A percentile compares a stretch with the other conserved stretches of the same genome.
These are phyloP conservation scores for Moricandia moricandioides DNA, from an alignment of 345 rosid species.

Conservation along the genomic window DNA sequence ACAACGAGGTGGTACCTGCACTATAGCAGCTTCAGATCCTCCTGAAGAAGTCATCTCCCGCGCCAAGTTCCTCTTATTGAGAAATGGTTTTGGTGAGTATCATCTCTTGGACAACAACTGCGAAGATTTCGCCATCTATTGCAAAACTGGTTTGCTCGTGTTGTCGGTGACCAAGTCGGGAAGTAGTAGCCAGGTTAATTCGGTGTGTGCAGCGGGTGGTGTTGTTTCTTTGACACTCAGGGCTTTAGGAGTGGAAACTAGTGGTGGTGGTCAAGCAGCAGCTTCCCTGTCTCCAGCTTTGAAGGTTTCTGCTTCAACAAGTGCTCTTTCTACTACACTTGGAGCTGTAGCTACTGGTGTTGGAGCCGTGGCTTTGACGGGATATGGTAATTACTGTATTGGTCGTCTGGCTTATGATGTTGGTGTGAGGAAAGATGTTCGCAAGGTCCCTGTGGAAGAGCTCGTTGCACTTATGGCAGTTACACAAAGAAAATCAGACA, in stretches of 20 bases:
- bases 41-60: constrained; percentile 55
- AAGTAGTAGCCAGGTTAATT: constrained; percentile 64
- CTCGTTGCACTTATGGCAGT: constrained; percentile 20
- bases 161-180: constrained; percentile 51
- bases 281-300: constrained; percentile 1
- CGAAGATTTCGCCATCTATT: constrained; percentile 82
- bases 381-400: constrained; percentile 27
- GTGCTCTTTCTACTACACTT: constrained; percentile 45
- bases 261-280: not conserved
- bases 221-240: constrained; percentile 26
- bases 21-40: constrained; percentile 61
- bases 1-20: constrained; percentile 77
- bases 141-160: constrained; percentile 66
- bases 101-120: constrained; percentile 67
- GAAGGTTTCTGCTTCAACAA: constrained; percentile 1
- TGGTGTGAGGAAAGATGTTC: constrained; percentile 66
- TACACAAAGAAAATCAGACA: not conserved
- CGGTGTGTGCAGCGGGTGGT: constrained; percentile 46
- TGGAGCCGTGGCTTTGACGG: constrained; percentile 51
- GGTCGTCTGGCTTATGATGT: constrained; percentile 52
- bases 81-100: constrained; percentile 71
- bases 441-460: constrained; percentile 30
- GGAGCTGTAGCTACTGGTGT: constrained; percentile 55
- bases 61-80: constrained; percentile 49
- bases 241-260: constrained; percentile 10